A percentile compares a stretch with the other conserved stretches of the same genome.
These are phyloP conservation scores for Cryptococcus wingfieldii DNA, from an alignment of 1,284 basidiomycete species.

Conservation along the genomic window DNA sequence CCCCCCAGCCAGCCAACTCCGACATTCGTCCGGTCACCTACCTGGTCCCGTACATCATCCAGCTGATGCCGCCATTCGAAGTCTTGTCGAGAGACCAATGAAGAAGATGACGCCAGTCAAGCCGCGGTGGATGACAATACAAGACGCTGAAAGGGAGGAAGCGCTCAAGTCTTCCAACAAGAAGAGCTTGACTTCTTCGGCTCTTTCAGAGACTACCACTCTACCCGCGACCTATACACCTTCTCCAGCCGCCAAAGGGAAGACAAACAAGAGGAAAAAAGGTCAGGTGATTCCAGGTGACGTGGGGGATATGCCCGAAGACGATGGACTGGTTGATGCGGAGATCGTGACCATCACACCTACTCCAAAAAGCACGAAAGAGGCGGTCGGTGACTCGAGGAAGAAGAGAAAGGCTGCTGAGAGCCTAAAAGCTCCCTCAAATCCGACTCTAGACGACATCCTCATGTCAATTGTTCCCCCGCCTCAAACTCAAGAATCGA, in stretches of 20 bases:
- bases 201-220: background rate
- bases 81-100: background rate
- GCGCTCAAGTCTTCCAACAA: background rate
- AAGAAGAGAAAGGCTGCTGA: background rate
- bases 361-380: background rate
- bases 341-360: too few species aligned
- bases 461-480: background rate
- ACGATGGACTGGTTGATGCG: background rate
- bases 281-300: background rate
- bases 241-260: background rate
- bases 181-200: background rate
- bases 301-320: background rate
- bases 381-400: background rate
- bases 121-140: slow-evolving; percentile 1
- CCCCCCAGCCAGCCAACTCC: background rate
- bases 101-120: background rate
- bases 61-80: background rate
- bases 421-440: too few species aligned
- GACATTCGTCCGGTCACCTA: background rate
- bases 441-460: background rate
- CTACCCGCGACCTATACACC: background rate
- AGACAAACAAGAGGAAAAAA: background rate
- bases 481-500: too few species aligned
- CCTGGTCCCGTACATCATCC: background rate
- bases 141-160: background rate